phyloP scores from a whole-genome alignment of 345 rosid species.

The Limnanthes douglasii region DNA sequence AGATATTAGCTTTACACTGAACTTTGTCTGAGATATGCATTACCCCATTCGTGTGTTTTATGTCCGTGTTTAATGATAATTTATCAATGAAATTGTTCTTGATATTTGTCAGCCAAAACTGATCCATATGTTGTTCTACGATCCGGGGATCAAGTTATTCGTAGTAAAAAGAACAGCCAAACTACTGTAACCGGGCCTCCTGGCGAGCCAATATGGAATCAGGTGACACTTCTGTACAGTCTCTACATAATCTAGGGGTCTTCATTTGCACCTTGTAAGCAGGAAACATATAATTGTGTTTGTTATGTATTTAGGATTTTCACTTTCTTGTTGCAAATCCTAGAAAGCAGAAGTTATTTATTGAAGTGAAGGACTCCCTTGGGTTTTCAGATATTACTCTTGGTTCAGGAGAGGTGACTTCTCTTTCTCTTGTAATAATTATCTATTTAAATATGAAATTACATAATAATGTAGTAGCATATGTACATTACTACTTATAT shows the following conservation, averaged over 20 bases:
- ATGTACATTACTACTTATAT: too few species aligned
- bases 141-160: constrained; percentile 73
- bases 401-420: constrained; percentile 74
- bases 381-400: constrained; percentile 70
- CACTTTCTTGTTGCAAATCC: constrained; percentile 89
- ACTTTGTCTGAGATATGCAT: too few species aligned
- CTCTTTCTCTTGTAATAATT: constrained; percentile 3
- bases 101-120: constrained; percentile 57
- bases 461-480: not conserved
- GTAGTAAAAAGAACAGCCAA: constrained; percentile 96
- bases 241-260: constrained; percentile 6
- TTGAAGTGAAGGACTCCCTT: constrained; percentile 82
- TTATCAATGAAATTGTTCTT: constrained; percentile 7
- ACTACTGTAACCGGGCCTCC: constrained; percentile 92
- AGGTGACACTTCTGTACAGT: constrained; percentile 30
- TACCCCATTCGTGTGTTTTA: not conserved
- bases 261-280: constrained; percentile 4
- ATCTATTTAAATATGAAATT: not conserved
- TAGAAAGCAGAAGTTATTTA: constrained; percentile 50
- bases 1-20: too few species aligned
- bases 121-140: constrained; percentile 89
- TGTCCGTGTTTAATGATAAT: constrained; percentile 3
- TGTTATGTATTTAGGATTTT: constrained; percentile 61
- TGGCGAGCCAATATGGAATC: constrained; percentile 98
- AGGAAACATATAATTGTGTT: constrained; percentile 6